phyloP scores from a whole-genome alignment of 805 yeast genomes.

The Candida insectalens region DNA sequence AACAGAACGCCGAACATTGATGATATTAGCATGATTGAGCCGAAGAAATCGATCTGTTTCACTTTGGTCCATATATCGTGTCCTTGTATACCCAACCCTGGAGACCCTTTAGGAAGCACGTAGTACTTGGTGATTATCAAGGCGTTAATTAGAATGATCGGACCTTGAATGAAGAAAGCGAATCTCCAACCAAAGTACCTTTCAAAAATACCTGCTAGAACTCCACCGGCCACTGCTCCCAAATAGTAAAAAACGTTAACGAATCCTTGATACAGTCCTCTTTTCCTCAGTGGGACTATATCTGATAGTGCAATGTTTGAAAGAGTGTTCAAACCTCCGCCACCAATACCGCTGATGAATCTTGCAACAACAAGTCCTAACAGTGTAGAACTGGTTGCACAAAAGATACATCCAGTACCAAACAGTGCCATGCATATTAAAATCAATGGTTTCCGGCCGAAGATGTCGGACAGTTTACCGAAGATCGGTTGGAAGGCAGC shows the following conservation, averaged over 20 bases:
- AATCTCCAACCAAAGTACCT: constrained; percentile 55
- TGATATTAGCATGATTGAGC: constrained; percentile 27
- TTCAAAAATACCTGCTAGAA: constrained; percentile 47
- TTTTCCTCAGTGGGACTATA: constrained; percentile 58
- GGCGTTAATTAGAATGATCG: constrained; percentile 25
- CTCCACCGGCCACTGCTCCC: constrained; percentile 68
- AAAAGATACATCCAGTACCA: constrained; percentile 29
- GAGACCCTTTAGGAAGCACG: neutral
- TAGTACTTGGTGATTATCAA: constrained; percentile 20
- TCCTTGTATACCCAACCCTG: neutral
- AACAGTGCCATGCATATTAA: constrained; percentile 22
- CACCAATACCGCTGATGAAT: constrained; percentile 65
- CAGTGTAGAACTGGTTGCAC: constrained; percentile 30
- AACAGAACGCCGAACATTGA: constrained; percentile 4
- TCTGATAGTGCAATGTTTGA: constrained; percentile 70
- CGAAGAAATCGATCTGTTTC: constrained; percentile 24
- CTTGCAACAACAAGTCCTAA: constrained; percentile 41
- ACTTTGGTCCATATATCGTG: neutral
- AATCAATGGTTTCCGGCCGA: constrained; percentile 34
- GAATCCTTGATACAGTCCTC: constrained; percentile 77
- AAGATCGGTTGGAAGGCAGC: constrained; percentile 43
- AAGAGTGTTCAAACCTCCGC: constrained; percentile 73
- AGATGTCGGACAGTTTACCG: constrained; percentile 39
- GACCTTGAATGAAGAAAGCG: constrained; percentile 42
- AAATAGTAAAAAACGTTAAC: constrained; percentile 68